Evolutionary conservation across 2,329 filamentous ascomycete species (phyloP).

Genomic region (Cercospora citrullina): DNA sequence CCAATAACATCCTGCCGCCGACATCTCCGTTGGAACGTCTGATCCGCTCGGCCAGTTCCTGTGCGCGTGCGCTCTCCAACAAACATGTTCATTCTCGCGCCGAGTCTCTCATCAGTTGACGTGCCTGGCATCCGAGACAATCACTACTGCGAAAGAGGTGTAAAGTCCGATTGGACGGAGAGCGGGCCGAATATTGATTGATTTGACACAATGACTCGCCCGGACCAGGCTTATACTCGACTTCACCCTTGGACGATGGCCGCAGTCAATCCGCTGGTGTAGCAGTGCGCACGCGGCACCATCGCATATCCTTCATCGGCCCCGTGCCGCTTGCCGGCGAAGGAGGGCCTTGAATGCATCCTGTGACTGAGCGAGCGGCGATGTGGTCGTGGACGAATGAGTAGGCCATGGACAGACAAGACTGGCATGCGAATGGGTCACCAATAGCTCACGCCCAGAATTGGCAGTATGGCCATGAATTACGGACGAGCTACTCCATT

Average conservation of each 20-base stretch:
- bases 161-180: not conserved
- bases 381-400: not conserved
- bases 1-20: not conserved
- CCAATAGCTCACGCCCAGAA: not conserved
- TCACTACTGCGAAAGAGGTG: not conserved
- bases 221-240: not conserved
- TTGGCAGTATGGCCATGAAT: not conserved
- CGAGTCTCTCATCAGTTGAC: not conserved
- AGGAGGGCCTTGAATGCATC: not conserved
- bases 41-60: not conserved
- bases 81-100: not conserved
- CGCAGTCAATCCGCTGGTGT: not conserved
- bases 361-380: not conserved
- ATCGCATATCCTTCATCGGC: not conserved
- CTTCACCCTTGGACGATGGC: not conserved
- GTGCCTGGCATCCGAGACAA: not conserved
- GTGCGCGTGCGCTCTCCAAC: not conserved
- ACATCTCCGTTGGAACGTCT: not conserved
- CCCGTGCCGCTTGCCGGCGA: not conserved
- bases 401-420: not conserved
- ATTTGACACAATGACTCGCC: constrained; percentile 6
- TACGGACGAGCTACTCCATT: not conserved
- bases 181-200: not conserved
- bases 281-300: not conserved
- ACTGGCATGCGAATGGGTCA: not conserved